Evolutionary conservation across 2,329 filamentous ascomycete genomes (phyloP).

Genomic region (Penicillium sp.): DNA sequence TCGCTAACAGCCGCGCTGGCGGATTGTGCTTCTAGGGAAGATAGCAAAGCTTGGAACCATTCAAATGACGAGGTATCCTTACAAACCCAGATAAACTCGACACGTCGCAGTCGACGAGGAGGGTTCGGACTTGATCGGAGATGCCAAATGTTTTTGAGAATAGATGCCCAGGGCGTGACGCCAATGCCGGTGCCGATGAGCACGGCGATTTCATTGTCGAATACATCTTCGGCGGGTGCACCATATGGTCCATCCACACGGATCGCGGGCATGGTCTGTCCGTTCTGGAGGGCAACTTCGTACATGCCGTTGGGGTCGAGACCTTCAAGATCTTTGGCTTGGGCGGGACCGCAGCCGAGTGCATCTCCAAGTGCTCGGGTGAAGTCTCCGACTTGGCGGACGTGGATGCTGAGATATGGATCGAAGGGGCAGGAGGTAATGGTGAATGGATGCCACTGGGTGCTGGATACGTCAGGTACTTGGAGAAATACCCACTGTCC

Average conservation of each 20-base stretch:
- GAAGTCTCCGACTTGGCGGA: constrained; percentile 94
- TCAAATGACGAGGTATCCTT: constrained; percentile 92
- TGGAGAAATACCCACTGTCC: constrained; percentile 98
- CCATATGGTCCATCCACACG: constrained; percentile 94
- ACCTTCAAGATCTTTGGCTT: constrained; percentile 80
- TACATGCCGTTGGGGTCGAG: constrained; percentile 95
- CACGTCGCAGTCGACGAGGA: constrained; percentile 76
- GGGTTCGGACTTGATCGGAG: constrained; percentile 82
- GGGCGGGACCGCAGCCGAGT: constrained; percentile 78
- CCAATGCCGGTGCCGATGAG: constrained; percentile 77
- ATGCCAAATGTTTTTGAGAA: constrained; percentile 97
- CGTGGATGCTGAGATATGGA: constrained; percentile 85
- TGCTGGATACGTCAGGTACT: constrained; percentile 73
- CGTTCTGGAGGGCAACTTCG: constrained; percentile 88
- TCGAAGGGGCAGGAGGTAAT: constrained; percentile 97
- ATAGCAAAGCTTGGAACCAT: constrained; percentile 94
- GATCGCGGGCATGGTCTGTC: constrained; percentile 79
- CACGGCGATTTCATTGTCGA: constrained; percentile 75
- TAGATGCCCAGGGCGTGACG: constrained; percentile 77
- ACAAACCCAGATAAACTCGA: constrained; percentile 99
- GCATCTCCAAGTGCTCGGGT: constrained; percentile 88
- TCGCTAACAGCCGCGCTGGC: constrained; percentile 56
- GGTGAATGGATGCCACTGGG: constrained; percentile 98
- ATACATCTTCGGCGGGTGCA: constrained; percentile 93
- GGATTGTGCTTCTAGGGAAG: constrained; percentile 80